Base-by-base conservation (phyloP, 345 rosid species). In the Pseudoturritis turrita region DNA sequence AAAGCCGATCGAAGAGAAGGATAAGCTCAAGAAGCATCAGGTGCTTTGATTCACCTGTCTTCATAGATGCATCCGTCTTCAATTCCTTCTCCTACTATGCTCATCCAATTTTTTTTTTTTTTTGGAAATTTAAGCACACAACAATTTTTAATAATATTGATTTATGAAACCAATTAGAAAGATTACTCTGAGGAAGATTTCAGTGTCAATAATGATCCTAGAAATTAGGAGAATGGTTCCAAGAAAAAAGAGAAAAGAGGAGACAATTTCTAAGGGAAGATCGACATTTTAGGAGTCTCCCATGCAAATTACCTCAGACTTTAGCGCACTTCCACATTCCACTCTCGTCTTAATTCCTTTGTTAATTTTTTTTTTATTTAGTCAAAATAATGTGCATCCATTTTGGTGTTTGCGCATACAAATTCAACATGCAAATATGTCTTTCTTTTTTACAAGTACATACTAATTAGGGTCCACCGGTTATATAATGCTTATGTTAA, bases 1-100 rank as follows among this genome's bases (percentile, higher is more conserved):
- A 72, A 80, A 59, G 75, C 63, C 0, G 37, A 33, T 33, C 79
- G 28, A 14, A 64, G 68, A 65, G 71, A 65, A 66, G 68, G 72
- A 77, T 76, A 73, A 65, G 79, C 70, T 79, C 74, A 77, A 81
- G 83, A 87, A 87, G 85, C 79, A 77, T 80, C 82, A 76, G 81
- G 75, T 79, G 81, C 77, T 83, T 82, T 81, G 65, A 73, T 82
- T 82, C 83, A 81, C 85, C 80, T 77, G 89, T 88, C 98, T 85
- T 86, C 98, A 93, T 90, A 82, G 93, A 86, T 83, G 87, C 89
- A 88, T 87, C 71, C 57, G 87, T 69, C 85, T 75, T 70, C 78
- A 69, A 40, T 76, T 82, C 67, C 74, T 81, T 70, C 78, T 77
- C 76, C 85, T 25, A 45, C 50, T 58, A 28, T 37, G 72, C 10